phyloP scores from a whole-genome alignment of 2,329 filamentous ascomycete species.

The Myrmaecium sp. region DNA sequence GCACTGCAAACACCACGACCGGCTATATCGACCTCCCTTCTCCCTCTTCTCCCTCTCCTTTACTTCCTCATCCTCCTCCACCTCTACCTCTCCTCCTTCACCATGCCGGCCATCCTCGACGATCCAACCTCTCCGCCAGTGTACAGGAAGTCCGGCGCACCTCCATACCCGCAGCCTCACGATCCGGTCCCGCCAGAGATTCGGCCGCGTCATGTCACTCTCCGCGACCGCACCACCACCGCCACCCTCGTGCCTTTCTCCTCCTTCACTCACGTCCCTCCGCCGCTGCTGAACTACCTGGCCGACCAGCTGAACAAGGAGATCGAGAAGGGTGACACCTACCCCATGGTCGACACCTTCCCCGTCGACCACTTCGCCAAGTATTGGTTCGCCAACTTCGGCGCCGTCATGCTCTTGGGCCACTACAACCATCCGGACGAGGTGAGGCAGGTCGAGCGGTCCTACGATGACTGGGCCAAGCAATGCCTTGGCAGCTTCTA shows the following conservation, averaged over 20 bases:
- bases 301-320: slow-evolving; percentile 76
- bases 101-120: slow-evolving; percentile 65
- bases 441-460: slow-evolving; percentile 26
- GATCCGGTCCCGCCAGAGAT: slow-evolving; percentile 53
- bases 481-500: slow-evolving; percentile 82
- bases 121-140: slow-evolving; percentile 56
- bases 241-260: slow-evolving; percentile 74
- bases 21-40: too few relatives aligned
- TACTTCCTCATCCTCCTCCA: too few relatives aligned
- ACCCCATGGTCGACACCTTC: slow-evolving; percentile 70
- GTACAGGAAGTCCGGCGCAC: slow-evolving; percentile 48
- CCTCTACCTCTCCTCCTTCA: slow-evolving; percentile 6
- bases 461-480: slow-evolving; percentile 52
- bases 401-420: slow-evolving; percentile 71
- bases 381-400: slow-evolving; percentile 89
- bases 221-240: slow-evolving; percentile 68
- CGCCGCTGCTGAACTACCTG: slow-evolving; percentile 57
- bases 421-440: slow-evolving; percentile 36
- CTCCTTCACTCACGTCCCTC: slow-evolving; percentile 59
- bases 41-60: too few relatives aligned
- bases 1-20: too few relatives aligned
- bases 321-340: slow-evolving; percentile 82
- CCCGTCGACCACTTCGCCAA: slow-evolving; percentile 56
- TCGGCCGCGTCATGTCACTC: slow-evolving; percentile 57
- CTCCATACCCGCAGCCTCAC: slow-evolving; percentile 45